Evolutionary conservation across 148 eudicot species (phyloP).

Genomic region (Polygonum aviculare): DNA sequence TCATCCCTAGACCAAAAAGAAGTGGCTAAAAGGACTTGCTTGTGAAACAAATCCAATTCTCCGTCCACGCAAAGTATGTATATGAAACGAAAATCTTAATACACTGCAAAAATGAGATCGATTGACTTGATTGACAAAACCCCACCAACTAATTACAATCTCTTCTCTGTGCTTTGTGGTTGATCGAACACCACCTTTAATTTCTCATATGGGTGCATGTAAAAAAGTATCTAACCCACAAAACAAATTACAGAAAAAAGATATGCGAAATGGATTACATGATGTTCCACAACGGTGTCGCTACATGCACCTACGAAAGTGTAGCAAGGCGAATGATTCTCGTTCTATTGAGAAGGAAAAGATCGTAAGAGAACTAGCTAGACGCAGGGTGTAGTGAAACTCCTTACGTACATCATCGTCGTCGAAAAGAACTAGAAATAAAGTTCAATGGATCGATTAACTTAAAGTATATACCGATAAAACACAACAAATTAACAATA

Average conservation of each 20-base stretch:
- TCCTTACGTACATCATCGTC: too few species aligned
- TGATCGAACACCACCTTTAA: neutral
- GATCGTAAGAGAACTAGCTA: too few species aligned
- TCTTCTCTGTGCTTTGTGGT: neutral
- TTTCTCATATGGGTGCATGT: neutral
- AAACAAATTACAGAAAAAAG: neutral
- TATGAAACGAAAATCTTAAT: neutral
- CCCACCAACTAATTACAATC: slow-evolving; percentile 8
- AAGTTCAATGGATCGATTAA: too few species aligned
- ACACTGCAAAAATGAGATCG: slow-evolving; percentile 3
- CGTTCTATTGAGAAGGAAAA: too few species aligned
- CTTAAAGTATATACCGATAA: too few species aligned
- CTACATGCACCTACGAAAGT: too few species aligned
- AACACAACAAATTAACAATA: too few species aligned
- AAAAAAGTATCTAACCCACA: neutral
- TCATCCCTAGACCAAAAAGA: neutral
- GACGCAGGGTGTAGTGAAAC: too few species aligned
- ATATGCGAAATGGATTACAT: neutral
- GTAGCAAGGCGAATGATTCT: too few species aligned
- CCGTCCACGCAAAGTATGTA: neutral
- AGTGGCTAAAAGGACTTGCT: neutral
- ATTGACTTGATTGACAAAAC: neutral
- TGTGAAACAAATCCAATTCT: neutral
- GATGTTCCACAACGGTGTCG: neutral
- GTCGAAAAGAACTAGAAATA: too few species aligned